phyloP scores from a whole-genome alignment of 768 basidiomycete species.

The Leccinum uliginosum region DNA sequence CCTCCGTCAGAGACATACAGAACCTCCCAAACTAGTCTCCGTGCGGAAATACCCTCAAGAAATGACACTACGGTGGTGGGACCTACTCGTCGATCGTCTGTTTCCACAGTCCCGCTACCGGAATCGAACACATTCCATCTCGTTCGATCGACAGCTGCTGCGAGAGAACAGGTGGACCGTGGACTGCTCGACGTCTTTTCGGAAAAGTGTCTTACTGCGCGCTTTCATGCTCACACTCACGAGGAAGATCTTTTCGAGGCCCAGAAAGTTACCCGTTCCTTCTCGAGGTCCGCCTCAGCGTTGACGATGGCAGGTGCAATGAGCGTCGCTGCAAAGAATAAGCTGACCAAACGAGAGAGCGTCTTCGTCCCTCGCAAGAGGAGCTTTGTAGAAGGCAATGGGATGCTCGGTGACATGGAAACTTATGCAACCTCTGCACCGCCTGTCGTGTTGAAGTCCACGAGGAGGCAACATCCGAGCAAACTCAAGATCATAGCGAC shows the following conservation, averaged over 20 bases:
- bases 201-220: conserved; percentile 61
- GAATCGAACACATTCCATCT: conserved; percentile 56
- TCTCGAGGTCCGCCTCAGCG: conserved; percentile 54
- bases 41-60: conserved; percentile 16
- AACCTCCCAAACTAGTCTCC: conserved; percentile 19
- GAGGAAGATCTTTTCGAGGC: conserved; percentile 63
- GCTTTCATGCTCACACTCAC: conserved; percentile 58
- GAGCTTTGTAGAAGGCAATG: conserved; percentile 37
- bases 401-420: conserved; percentile 16
- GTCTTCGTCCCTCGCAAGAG: conserved; percentile 60
- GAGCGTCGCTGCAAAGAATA: conserved; percentile 49
- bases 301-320: conserved; percentile 57
- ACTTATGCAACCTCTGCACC: not conserved
- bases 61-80: conserved; percentile 15
- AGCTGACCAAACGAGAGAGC: conserved; percentile 65
- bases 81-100: conserved; percentile 56
- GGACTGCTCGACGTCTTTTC: conserved; percentile 80
- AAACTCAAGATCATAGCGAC: conserved; percentile 28
- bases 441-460: conserved; percentile 9
- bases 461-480: conserved; percentile 23
- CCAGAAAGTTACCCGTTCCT: conserved; percentile 40
- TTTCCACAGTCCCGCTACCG: conserved; percentile 45
- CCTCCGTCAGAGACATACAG: conserved; percentile 1
- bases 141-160: conserved; percentile 59
- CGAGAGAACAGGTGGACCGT: conserved; percentile 70